Conservation (phyloP, 345 rosid genomes). For the Murraya koenigii region DNA sequence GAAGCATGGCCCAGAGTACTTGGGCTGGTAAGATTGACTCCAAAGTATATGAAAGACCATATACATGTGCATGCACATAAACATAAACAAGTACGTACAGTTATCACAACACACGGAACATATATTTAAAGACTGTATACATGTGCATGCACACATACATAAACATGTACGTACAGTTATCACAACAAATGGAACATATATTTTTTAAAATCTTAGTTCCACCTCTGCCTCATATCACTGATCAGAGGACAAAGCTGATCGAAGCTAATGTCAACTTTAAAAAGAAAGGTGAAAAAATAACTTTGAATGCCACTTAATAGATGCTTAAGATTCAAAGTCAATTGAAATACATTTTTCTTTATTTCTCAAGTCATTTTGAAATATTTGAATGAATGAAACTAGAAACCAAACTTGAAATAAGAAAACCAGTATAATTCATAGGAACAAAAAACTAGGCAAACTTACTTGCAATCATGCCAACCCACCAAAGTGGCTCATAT, state of each 20-base stretch:
- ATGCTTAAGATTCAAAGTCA: neutral
- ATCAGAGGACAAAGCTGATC: neutral
- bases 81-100: neutral
- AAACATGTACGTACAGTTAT: neutral
- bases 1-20: neutral
- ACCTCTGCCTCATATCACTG: neutral
- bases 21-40: neutral
- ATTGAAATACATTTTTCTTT: neutral
- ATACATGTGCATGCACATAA: neutral
- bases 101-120: neutral
- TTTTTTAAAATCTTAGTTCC: neutral
- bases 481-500: conserved; percentile 98
- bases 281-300: neutral
- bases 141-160: neutral
- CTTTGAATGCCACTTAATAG: neutral
- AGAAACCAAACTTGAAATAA: neutral
- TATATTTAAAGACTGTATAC: neutral
- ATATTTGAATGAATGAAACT: neutral
- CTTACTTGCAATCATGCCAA: conserved; percentile 97
- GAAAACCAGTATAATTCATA: neutral
- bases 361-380: neutral
- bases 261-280: neutral
- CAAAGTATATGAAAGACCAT: neutral
- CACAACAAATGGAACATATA: neutral
- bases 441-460: conserved; percentile 19